A percentile compares a stretch with the other conserved stretches of the same genome.
phyloP scores from a whole-genome alignment of 306 rosid genomes.

The Morella rubra region DNA sequence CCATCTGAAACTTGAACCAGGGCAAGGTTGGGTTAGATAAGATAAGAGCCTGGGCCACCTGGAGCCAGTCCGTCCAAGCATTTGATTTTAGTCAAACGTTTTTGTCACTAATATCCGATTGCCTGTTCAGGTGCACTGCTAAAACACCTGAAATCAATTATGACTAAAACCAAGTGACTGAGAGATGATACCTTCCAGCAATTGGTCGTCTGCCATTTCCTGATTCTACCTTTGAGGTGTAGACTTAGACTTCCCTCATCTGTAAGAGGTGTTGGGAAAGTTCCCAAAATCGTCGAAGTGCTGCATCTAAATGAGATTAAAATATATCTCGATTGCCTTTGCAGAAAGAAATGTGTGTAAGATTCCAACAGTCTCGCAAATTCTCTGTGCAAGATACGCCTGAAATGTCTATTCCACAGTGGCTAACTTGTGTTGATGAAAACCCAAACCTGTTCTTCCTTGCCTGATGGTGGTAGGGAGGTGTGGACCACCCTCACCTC shows the following conservation, averaged over 20 bases:
- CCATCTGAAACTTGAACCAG: neutral
- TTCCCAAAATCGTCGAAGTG: neutral
- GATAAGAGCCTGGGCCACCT: neutral
- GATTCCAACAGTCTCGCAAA: too few species aligned
- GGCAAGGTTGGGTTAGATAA: conserved; percentile 1
- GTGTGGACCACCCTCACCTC: neutral
- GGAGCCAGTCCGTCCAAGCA: neutral
- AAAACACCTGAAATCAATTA: neutral
- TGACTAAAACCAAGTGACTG: neutral
- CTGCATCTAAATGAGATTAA: neutral
- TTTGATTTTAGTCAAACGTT: neutral
- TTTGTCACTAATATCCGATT: neutral
- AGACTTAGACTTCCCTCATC: neutral
- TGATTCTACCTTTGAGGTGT: neutral
- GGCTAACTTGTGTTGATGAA: neutral
- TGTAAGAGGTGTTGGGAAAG: neutral
- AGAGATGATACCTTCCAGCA: neutral
- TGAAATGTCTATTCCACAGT: neutral
- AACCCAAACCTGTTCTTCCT: neutral
- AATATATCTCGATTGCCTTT: too few species aligned
- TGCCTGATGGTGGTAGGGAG: neutral
- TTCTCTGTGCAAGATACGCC: too few species aligned
- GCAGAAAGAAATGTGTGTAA: too few species aligned
- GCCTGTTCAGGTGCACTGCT: neutral
- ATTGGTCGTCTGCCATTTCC: neutral